A percentile compares a stretch with the other conserved stretches of the same genome.
phyloP scores from a whole-genome alignment of 257 asterid genomes.

The Craterostigma plantagineum region DNA sequence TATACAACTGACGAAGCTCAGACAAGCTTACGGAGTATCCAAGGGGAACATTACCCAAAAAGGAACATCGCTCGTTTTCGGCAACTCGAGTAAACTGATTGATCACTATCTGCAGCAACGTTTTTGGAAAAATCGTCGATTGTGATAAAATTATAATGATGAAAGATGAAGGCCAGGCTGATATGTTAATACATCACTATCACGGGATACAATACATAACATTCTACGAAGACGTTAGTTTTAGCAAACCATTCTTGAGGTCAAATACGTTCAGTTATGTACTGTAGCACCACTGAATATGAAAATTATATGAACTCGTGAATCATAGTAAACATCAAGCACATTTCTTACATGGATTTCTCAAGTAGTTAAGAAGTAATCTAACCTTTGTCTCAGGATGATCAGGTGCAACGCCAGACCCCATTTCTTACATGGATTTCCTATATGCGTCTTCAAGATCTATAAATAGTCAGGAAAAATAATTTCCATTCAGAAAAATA shows the following conservation, averaged over 20 bases:
- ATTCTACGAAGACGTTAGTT: too few relatives aligned
- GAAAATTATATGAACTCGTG: background rate
- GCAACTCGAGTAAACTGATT: slow-evolving; percentile 80
- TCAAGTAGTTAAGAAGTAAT: background rate
- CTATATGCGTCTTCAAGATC: slow-evolving; percentile 62
- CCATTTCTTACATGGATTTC: slow-evolving; percentile 79
- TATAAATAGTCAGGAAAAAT: slow-evolving; percentile 5
- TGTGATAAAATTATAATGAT: background rate
- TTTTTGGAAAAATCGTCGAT: background rate
- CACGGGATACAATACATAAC: too few relatives aligned
- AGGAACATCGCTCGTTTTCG: slow-evolving; percentile 56
- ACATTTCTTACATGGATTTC: background rate
- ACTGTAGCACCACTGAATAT: too few relatives aligned
- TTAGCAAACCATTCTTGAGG: too few relatives aligned
- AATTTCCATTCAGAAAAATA: background rate
- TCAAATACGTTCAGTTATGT: too few relatives aligned
- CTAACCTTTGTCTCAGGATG: slow-evolving; percentile 91
- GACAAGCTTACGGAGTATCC: slow-evolving; percentile 59
- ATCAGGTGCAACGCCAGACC: slow-evolving; percentile 96
- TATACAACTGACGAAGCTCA: slow-evolving; percentile 67
- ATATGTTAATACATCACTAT: too few relatives aligned
- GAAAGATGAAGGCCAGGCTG: too few relatives aligned
- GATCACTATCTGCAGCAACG: slow-evolving; percentile 49
- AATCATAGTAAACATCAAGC: too few relatives aligned
- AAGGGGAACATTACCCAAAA: slow-evolving; percentile 74